Evolutionary conservation across 768 basidiomycete species (phyloP).

Genomic region (Termitomyces sp.): DNA sequence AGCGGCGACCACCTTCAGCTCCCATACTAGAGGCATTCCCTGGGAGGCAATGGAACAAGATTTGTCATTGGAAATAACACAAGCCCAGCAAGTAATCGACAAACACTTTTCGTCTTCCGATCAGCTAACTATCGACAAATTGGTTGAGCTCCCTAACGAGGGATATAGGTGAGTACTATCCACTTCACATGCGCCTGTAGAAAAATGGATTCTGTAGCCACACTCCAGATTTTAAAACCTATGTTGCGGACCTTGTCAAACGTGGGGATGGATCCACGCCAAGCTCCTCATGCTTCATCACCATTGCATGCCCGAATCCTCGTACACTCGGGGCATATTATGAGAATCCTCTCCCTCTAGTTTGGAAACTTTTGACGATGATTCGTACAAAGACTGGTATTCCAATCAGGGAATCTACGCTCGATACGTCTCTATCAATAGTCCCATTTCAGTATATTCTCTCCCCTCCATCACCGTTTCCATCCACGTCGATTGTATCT

Average conservation of each 20-base stretch:
- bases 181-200: background rate
- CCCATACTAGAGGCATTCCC: background rate
- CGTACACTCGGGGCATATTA: conserved; percentile 16
- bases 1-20: background rate
- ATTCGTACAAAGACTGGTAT: conserved; percentile 42
- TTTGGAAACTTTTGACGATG: conserved; percentile 32
- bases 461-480: conserved; percentile 33
- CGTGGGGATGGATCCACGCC: conserved; percentile 2
- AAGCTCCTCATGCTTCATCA: conserved; percentile 22
- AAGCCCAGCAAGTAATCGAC: conserved; percentile 13
- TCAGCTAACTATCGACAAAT: conserved; percentile 6
- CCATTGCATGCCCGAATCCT: conserved; percentile 17
- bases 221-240: conserved; percentile 13
- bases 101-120: conserved; percentile 6
- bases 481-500: conserved; percentile 28
- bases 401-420: conserved; percentile 42
- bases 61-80: conserved; percentile 7
- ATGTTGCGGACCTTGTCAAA: conserved; percentile 12
- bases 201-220: conserved; percentile 5
- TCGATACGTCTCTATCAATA: conserved; percentile 40
- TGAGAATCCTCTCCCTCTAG: conserved; percentile 31
- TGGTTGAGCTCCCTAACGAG: conserved; percentile 9
- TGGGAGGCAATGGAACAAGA: background rate
- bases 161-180: conserved; percentile 13
- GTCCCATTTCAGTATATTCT: conserved; percentile 51